Evolutionary conservation across 2,329 filamentous ascomycete species (phyloP).

Genomic region (Trichoderma koningii): DNA sequence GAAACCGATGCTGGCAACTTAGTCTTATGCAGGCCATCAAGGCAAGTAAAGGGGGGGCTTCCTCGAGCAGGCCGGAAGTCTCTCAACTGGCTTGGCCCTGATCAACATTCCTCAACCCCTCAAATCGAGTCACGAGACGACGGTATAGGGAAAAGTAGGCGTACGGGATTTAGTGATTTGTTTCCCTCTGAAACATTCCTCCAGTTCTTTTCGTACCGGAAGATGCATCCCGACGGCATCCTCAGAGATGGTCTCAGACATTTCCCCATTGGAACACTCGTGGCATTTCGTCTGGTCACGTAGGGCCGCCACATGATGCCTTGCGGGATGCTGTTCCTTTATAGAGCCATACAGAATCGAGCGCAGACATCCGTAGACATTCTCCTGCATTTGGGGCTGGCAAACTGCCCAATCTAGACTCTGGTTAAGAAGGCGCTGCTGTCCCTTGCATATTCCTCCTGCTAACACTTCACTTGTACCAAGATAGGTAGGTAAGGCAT

Average conservation of each 20-base stretch:
- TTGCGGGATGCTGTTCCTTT: background rate
- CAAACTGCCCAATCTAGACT: constrained; percentile 2
- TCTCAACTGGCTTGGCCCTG: background rate
- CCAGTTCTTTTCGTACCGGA: background rate
- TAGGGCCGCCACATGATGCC: constrained; percentile 11
- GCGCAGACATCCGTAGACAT: constrained; percentile 3
- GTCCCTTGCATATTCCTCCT: constrained; percentile 21
- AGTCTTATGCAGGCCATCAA: constrained; percentile 16
- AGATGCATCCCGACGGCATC: background rate
- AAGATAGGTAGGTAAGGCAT: no score
- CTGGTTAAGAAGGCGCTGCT: background rate
- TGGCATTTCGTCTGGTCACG: constrained; percentile 2
- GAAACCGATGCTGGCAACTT: background rate
- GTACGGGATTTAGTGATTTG: background rate
- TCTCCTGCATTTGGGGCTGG: background rate
- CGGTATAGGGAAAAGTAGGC: background rate
- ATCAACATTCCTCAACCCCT: constrained; percentile 18
- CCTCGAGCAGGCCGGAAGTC: background rate
- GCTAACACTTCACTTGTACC: constrained; percentile 15
- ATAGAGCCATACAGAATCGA: background rate
- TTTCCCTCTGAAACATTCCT: background rate
- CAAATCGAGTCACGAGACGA: constrained; percentile 5
- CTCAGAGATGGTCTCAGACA: constrained; percentile 1
- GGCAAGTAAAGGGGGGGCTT: constrained; percentile 8
- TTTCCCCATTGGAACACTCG: background rate